Conservation (phyloP, 305 asterid species). For the Solanum hybrid region DNA sequence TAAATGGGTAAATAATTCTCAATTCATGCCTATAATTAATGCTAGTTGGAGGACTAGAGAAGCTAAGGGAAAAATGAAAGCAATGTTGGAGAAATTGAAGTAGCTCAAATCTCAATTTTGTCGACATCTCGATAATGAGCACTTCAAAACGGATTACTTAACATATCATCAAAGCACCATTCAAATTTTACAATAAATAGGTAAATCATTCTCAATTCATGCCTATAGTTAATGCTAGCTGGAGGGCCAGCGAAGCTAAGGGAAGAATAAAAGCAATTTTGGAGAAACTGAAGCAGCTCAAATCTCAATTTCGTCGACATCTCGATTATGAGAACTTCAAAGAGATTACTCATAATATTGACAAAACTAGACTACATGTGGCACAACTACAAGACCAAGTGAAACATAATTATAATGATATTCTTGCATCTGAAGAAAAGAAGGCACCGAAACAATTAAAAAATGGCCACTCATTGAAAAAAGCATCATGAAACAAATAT, state of each 20-base stretch:
- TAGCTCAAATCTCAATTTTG: not conserved
- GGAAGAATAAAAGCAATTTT: not conserved
- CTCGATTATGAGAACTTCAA: not conserved
- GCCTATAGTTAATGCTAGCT: not conserved
- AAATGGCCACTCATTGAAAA: not conserved
- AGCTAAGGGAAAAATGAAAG: not conserved
- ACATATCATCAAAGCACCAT: not conserved
- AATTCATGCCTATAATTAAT: not conserved
- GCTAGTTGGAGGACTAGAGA: not conserved
- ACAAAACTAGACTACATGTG: not conserved
- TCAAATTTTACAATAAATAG: not conserved
- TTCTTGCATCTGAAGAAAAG: not conserved
- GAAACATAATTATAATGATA: not conserved
- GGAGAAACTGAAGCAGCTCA: not conserved
- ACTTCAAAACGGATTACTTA: not conserved
- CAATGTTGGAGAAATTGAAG: not conserved
- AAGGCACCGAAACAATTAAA: no score
- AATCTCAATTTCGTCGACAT: not conserved
- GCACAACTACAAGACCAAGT: not conserved
- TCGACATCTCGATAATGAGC: not conserved
- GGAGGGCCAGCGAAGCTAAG: not conserved
- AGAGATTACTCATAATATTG: not conserved
- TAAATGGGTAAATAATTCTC: not conserved
- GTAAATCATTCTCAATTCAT: not conserved
- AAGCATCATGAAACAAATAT: not conserved